Evolutionary conservation across 495 filamentous ascomycete species (phyloP).

Genomic region (Penicillium pancosmium): DNA sequence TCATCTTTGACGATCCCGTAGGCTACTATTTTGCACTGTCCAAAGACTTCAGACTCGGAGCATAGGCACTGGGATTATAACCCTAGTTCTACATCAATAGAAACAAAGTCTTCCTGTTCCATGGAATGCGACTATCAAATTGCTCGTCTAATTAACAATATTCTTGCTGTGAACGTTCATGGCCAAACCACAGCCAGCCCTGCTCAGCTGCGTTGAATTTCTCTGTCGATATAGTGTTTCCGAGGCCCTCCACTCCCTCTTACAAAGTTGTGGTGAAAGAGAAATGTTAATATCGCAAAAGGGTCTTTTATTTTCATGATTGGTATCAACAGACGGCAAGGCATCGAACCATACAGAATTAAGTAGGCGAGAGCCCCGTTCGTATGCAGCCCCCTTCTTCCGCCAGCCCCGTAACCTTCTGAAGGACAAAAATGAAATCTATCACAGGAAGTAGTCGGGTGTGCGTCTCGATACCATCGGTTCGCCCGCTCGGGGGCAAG

Average conservation of each 20-base stretch:
- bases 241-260: neutral
- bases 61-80: too few relatives aligned
- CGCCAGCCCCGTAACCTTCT: slow-evolving; percentile 36
- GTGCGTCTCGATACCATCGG: slow-evolving; percentile 98
- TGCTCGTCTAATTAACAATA: neutral
- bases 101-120: neutral
- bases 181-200: neutral
- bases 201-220: neutral
- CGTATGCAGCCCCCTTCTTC: slow-evolving; percentile 35
- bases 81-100: too few relatives aligned
- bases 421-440: slow-evolving; percentile 39
- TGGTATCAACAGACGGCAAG: slow-evolving; percentile 53
- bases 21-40: too few relatives aligned
- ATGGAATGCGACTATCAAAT: neutral
- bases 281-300: slow-evolving; percentile 22
- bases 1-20: too few relatives aligned
- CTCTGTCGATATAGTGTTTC: neutral
- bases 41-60: too few relatives aligned
- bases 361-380: slow-evolving; percentile 35
- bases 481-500: slow-evolving; percentile 94
- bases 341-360: slow-evolving; percentile 45
- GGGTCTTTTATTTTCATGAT: slow-evolving; percentile 52
- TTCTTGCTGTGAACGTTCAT: neutral
- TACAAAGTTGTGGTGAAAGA: slow-evolving; percentile 6
- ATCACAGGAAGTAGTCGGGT: slow-evolving; percentile 96